phyloP scores from a whole-genome alignment of 306 rosid genomes.

The Vigna angularis region DNA sequence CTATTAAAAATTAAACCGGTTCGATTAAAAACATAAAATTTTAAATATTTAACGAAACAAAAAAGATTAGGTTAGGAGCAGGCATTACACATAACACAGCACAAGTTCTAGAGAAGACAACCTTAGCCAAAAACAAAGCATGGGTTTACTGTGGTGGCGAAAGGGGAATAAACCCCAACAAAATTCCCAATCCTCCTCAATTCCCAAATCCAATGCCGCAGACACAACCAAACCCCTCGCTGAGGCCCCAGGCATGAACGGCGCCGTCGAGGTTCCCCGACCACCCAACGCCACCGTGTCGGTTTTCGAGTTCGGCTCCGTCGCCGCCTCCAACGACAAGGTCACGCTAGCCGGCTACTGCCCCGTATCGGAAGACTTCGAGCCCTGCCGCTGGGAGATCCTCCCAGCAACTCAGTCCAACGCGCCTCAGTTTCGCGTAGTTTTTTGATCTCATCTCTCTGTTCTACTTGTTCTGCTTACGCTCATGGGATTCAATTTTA shows the following conservation, averaged over 20 bases:
- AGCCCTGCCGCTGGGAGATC: conserved; percentile 98
- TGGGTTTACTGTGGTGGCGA: conserved; percentile 91
- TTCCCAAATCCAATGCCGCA: conserved; percentile 11
- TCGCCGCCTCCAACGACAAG: conserved; percentile 71
- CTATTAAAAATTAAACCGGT: no score
- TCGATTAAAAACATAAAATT: no score
- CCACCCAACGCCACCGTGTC: conserved; percentile 58
- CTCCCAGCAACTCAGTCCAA: conserved; percentile 74
- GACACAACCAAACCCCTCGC: neutral
- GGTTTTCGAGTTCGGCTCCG: conserved; percentile 86
- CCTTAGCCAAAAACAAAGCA: conserved; percentile 35
- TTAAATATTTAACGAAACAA: no score
- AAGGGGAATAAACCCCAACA: conserved; percentile 53
- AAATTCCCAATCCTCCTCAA: conserved; percentile 38
- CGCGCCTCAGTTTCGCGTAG: conserved; percentile 94
- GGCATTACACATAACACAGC: neutral
- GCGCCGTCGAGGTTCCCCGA: conserved; percentile 83
- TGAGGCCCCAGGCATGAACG: conserved; percentile 77
- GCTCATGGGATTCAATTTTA: neutral
- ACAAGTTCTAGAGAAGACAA: neutral
- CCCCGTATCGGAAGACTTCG: conserved; percentile 94
- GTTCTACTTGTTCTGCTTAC: neutral
- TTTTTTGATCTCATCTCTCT: conserved; percentile 52
- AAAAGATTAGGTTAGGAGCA: neutral
- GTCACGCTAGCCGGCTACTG: conserved; percentile 96